Percentiles rank a stretch among this genome's conserved stretches.
Evolutionary conservation across 164 flowering plant species (phyloP).

Genomic region (Sedum album): DNA sequence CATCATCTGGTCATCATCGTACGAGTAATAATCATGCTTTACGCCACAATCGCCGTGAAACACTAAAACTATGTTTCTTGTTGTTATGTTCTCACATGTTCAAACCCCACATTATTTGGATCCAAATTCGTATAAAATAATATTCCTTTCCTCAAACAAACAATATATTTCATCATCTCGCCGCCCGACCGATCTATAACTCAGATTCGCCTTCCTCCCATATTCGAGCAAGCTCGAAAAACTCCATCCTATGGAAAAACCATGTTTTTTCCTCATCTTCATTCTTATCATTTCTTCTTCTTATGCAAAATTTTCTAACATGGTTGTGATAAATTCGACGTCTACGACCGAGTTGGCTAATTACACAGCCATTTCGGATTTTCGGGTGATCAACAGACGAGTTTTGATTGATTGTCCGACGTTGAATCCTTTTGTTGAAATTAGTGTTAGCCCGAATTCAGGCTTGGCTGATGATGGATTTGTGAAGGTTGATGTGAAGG

Average conservation of each 20-base stretch:
- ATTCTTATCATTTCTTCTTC: not conserved
- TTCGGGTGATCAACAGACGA: slow-evolving; percentile 2
- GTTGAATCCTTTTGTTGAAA: not conserved
- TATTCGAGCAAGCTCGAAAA: not conserved
- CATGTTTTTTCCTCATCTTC: not conserved
- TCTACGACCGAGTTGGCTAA: not conserved
- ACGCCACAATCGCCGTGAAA: slow-evolving; percentile 3
- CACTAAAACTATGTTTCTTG: not conserved
- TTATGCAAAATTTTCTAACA: not conserved
- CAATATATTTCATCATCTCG: not conserved
- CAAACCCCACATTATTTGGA: not conserved
- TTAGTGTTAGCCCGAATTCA: not conserved
- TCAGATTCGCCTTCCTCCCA: not conserved
- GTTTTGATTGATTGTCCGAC: slow-evolving; percentile 1
- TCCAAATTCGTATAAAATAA: not conserved
- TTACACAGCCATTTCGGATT: not conserved
- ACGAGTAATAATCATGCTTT: not conserved
- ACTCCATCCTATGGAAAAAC: not conserved
- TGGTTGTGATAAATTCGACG: not conserved
- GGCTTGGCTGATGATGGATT: not conserved
- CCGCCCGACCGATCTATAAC: not conserved
- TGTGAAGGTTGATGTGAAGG: not conserved
- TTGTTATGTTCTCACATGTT: not conserved
- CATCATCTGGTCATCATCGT: not conserved
- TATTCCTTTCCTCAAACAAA: not conserved